phyloP scores from a whole-genome alignment of 169 alveolate species.

The Theileria sp. region DNA sequence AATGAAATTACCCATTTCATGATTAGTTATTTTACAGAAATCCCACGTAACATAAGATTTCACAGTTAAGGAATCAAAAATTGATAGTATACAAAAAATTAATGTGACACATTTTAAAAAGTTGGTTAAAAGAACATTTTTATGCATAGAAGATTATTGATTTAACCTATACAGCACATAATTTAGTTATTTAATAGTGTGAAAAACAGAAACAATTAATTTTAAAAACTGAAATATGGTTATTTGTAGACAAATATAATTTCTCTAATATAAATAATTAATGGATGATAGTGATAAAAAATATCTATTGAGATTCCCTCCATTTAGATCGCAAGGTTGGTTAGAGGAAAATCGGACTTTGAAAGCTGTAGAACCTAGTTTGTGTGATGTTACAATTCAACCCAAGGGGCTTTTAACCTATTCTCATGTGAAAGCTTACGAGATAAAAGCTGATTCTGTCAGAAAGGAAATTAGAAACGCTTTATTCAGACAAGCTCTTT shows the following conservation, averaged over 20 bases:
- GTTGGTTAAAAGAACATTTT: not conserved
- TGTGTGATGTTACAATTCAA: slow-evolving; percentile 18
- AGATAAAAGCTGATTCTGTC: slow-evolving; percentile 51
- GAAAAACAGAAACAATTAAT: slow-evolving; percentile 6
- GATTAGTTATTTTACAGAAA: not conserved
- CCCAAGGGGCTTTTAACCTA: slow-evolving; percentile 36
- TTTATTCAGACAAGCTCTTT: slow-evolving; percentile 65
- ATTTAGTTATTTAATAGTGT: not conserved
- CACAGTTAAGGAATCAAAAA: not conserved
- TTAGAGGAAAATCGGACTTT: slow-evolving; percentile 48
- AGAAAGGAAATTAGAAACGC: slow-evolving; percentile 62
- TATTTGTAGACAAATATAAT: not conserved
- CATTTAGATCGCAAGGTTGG: slow-evolving; percentile 62
- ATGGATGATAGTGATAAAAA: slow-evolving; percentile 10
- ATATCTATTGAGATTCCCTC: slow-evolving; percentile 52
- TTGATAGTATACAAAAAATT: not conserved
- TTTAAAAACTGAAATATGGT: not conserved
- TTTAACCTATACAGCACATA: not conserved
- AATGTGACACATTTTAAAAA: not conserved
- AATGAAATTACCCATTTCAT: slow-evolving; percentile 1
- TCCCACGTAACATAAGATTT: slow-evolving; percentile 10
- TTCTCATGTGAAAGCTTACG: slow-evolving; percentile 47
- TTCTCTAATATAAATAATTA: not conserved
- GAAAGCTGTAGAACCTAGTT: slow-evolving; percentile 44
- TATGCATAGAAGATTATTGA: slow-evolving; percentile 11